Percentiles rank a stretch among this genome's conserved stretches.
Evolutionary conservation across 1,284 basidiomycete species (phyloP).

Genomic region (Trametes pubescens): DNA sequence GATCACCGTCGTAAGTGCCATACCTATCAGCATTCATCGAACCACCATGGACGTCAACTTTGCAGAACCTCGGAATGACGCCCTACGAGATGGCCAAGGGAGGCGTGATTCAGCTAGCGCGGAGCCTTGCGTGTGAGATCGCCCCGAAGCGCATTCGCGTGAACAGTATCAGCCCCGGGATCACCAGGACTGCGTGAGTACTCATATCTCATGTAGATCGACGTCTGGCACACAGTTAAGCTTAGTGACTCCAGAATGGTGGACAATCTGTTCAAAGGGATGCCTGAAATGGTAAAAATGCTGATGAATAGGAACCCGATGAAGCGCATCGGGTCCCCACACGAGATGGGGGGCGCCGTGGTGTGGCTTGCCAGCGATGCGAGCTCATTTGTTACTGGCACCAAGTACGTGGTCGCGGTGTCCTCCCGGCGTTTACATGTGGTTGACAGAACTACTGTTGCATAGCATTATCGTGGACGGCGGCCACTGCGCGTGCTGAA

Average conservation of each 20-base stretch:
- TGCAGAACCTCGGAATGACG: conserved; percentile 69
- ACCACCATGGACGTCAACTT: background rate
- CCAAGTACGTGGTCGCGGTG: conserved; percentile 63
- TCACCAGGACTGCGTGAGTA: conserved; percentile 73
- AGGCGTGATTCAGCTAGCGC: conserved; percentile 80
- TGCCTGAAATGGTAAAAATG: conserved; percentile 70
- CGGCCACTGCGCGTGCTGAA: conserved; percentile 75
- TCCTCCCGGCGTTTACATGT: background rate
- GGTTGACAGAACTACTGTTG: background rate
- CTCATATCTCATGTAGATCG: background rate
- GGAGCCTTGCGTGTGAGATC: conserved; percentile 86
- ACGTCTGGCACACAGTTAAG: background rate
- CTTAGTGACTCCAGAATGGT: conserved; percentile 63
- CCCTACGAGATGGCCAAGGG: conserved; percentile 81
- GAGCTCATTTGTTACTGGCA: conserved; percentile 76
- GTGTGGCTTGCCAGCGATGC: conserved; percentile 82
- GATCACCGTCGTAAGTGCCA: conserved; percentile 71
- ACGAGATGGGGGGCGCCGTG: conserved; percentile 79
- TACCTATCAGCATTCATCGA: background rate
- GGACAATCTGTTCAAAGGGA: conserved; percentile 66
- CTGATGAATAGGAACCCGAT: conserved; percentile 78
- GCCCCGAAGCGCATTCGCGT: conserved; percentile 76
- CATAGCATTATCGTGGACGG: conserved; percentile 73
- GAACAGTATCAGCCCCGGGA: conserved; percentile 75
- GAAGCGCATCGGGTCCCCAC: conserved; percentile 78